Conservation (phyloP, 139 green algal species). For the Coelastrella sp. region DNA sequence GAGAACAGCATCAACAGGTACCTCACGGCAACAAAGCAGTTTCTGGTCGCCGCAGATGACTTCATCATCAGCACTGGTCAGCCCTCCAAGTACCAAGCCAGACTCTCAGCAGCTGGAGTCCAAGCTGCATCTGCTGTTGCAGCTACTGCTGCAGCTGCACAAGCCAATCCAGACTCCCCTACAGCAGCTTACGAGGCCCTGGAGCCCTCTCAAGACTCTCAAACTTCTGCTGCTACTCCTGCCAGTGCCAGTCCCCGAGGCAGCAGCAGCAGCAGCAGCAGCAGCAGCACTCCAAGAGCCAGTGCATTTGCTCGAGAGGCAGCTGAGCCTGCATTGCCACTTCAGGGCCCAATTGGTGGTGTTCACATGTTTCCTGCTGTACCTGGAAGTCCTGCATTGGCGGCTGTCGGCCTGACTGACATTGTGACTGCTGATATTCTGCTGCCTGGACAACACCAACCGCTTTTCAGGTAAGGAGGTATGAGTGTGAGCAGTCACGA, state of each 20-base stretch:
- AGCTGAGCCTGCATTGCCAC: background rate
- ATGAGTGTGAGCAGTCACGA: no score
- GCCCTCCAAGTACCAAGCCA: background rate
- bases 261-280: background rate
- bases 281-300: background rate
- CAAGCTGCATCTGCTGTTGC: constrained; percentile 11
- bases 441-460: constrained; percentile 9
- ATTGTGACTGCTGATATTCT: constrained; percentile 7
- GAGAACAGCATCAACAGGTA: background rate
- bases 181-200: background rate
- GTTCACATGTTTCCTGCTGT: background rate
- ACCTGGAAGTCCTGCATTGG: constrained; percentile 2
- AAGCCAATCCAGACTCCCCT: background rate
- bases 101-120: background rate
- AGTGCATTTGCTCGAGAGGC: background rate
- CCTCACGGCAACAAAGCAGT: background rate
- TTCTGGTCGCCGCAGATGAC: constrained; percentile 11
- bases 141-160: background rate
- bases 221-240: no score
- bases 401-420: constrained; percentile 11
- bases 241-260: background rate
- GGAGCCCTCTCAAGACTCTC: no score
- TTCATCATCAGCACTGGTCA: constrained; percentile 16
- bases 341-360: background rate
- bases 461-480: constrained; percentile 4